Evolutionary conservation across 2,329 filamentous ascomycete species (phyloP).

Genomic region (Arachnopeziza araneosa): DNA sequence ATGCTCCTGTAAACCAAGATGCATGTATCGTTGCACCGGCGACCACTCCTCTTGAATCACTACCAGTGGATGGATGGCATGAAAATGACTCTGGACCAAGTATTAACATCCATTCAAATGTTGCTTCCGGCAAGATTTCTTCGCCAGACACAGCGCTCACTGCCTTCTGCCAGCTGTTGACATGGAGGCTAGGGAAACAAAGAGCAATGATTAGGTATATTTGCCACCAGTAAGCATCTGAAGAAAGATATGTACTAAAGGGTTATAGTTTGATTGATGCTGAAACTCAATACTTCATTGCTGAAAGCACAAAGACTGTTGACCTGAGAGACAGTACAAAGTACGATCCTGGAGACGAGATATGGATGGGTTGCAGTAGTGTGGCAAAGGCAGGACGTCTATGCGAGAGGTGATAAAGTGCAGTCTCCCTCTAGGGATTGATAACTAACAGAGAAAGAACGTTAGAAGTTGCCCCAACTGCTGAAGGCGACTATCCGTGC

Average conservation of each 20-base stretch:
- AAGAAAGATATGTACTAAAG: constrained; percentile 9
- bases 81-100: constrained; percentile 4
- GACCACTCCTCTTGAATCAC: not conserved
- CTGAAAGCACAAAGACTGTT: constrained; percentile 44
- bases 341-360: constrained; percentile 26
- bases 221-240: not conserved
- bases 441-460: constrained; percentile 21
- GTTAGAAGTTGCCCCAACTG: constrained; percentile 20
- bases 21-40: not conserved
- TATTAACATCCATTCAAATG: constrained; percentile 20
- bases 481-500: constrained; percentile 22
- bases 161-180: constrained; percentile 43
- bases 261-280: constrained; percentile 37
- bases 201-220: constrained; percentile 40
- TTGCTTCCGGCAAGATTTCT: constrained; percentile 28
- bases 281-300: constrained; percentile 44
- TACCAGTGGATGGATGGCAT: not conserved
- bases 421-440: not conserved
- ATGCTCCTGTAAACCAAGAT: constrained; percentile 7
- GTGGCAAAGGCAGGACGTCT: constrained; percentile 28
- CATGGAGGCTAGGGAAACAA: constrained; percentile 42
- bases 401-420: constrained; percentile 26
- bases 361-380: constrained; percentile 30
- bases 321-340: constrained; percentile 28
- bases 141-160: constrained; percentile 41